Percentiles rank a stretch among this genome's conserved stretches.
Evolutionary conservation across 2,329 filamentous ascomycete genomes (phyloP).

Genomic region (Microdochium paspali): DNA sequence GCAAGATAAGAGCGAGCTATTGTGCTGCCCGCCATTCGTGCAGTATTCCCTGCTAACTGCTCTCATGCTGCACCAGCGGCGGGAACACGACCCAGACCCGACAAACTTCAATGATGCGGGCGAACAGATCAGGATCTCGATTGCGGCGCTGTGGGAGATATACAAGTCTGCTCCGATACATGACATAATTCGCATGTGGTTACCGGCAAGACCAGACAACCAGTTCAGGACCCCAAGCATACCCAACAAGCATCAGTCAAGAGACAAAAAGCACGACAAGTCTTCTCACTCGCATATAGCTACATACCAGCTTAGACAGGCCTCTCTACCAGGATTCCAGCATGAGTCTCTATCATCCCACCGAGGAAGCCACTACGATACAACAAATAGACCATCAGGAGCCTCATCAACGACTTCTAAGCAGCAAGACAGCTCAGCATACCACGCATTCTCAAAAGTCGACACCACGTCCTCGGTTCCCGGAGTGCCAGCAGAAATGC

Average conservation of each 20-base stretch:
- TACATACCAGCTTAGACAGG: background rate
- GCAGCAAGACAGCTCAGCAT: background rate
- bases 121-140: background rate
- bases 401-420: background rate
- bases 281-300: background rate
- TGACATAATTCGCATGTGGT: background rate
- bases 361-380: no score
- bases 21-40: conserved; percentile 89
- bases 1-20: conserved; percentile 70
- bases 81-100: background rate
- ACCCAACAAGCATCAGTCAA: background rate
- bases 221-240: no score
- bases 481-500: background rate
- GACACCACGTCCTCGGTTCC: background rate
- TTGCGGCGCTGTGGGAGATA: background rate
- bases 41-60: conserved; percentile 96
- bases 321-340: no score
- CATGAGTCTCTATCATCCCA: no score
- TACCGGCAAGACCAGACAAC: no score
- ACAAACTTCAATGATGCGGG: background rate
- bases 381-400: no score
- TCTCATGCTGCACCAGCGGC: conserved; percentile 72
- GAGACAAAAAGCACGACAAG: background rate
- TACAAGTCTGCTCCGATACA: background rate
- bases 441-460: background rate